Conservation (phyloP, 208 protist species). For the Trypanosomatidae sp. region DNA sequence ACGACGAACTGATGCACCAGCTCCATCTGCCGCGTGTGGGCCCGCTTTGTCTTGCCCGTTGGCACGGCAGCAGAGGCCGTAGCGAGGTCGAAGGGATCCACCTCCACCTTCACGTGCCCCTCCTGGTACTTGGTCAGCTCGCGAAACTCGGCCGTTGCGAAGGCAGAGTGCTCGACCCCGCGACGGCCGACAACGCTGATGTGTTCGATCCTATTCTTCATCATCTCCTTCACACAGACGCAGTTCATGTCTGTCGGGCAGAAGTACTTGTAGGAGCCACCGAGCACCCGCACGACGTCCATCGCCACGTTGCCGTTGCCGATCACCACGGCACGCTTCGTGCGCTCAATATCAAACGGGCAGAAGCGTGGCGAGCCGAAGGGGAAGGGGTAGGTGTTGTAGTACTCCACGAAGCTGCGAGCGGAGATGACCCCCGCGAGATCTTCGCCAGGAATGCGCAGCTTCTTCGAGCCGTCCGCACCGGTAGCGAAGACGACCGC, state of each 20-base stretch:
- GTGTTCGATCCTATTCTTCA: conserved; percentile 59
- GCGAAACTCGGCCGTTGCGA: conserved; percentile 96
- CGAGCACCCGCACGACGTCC: conserved; percentile 93
- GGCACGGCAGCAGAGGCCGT: conserved; percentile 27
- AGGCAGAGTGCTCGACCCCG: conserved; percentile 90
- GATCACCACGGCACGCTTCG: conserved; percentile 62
- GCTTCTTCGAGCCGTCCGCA: conserved; percentile 58
- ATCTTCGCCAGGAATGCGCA: conserved; percentile 86
- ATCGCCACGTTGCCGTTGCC: conserved; percentile 97
- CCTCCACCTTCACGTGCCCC: conserved; percentile 56
- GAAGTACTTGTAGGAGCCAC: conserved; percentile 72
- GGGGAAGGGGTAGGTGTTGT: conserved; percentile 95
- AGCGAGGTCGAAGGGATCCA: conserved; percentile 69
- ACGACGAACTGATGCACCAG: conserved; percentile 54
- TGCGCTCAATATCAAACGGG: conserved; percentile 62
- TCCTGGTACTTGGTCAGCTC: conserved; percentile 86
- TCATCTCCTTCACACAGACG: conserved; percentile 78
- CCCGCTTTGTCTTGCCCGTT: conserved; percentile 42
- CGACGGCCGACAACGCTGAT: conserved; percentile 89
- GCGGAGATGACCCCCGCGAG: conserved; percentile 82
- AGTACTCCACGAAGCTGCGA: conserved; percentile 94
- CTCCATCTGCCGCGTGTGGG: conserved; percentile 83
- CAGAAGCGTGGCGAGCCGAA: conserved; percentile 73
- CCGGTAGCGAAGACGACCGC: conserved; percentile 94
- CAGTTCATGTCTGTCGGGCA: conserved; percentile 91